These are phyloP conservation scores for Penicillium taxi DNA, from an alignment of 495 filamentous ascomycete species.

Conservation along the genomic window DNA sequence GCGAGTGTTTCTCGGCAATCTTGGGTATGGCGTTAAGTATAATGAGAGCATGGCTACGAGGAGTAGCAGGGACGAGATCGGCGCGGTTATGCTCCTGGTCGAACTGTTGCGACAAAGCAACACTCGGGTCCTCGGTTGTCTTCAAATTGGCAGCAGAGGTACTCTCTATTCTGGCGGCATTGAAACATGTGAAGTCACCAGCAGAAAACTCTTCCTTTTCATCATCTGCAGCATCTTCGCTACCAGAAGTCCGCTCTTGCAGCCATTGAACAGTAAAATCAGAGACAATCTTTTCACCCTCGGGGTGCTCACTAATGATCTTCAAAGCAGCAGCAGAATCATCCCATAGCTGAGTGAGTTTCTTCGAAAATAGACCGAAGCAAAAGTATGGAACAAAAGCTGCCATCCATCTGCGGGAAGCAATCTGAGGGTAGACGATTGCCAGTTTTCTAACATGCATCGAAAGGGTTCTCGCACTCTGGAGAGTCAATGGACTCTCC, in stretches of 20 bases:
- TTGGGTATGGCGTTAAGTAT: constrained; percentile 65
- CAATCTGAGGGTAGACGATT: constrained; percentile 47
- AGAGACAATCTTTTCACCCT: constrained; percentile 65
- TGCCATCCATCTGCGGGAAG: constrained; percentile 54
- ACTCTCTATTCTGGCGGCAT: constrained; percentile 52
- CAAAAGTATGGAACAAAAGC: constrained; percentile 70
- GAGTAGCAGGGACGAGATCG: constrained; percentile 33
- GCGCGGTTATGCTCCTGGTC: constrained; percentile 27
- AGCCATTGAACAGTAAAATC: constrained; percentile 76
- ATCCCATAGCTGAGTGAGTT: constrained; percentile 75
- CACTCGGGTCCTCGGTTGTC: constrained; percentile 11
- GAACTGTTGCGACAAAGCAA: constrained; percentile 25
- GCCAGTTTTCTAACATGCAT: constrained; percentile 80
- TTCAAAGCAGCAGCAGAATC: constrained; percentile 68
- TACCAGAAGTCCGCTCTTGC: constrained; percentile 42
- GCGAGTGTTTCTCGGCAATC: constrained; percentile 77
- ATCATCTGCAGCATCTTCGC: constrained; percentile 13
- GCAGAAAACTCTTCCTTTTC: constrained; percentile 26
- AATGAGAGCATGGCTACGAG: constrained; percentile 68
- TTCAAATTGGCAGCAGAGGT: constrained; percentile 28
- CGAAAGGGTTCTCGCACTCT: constrained; percentile 64
- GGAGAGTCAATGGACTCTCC: constrained; percentile 63
- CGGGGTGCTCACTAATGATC: constrained; percentile 59
- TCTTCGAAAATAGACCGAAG: constrained; percentile 83
- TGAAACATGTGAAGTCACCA: constrained; percentile 71